A percentile compares a stretch with the other conserved stretches of the same genome.
These are phyloP conservation scores for Castanea sativa DNA, from an alignment of 306 rosid species.

Conservation along the genomic window DNA sequence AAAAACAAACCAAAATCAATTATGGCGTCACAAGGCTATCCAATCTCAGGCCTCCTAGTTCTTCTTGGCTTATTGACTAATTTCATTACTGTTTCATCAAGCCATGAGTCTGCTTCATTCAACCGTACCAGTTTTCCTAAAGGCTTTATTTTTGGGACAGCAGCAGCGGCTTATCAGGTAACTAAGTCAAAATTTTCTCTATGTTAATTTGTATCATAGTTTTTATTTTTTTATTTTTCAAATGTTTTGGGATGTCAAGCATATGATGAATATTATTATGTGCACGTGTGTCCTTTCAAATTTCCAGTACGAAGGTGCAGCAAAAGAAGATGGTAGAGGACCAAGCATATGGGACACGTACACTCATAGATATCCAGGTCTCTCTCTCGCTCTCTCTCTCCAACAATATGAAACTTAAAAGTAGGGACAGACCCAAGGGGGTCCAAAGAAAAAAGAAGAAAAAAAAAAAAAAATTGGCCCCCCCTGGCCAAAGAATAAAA, in stretches of 20 bases:
- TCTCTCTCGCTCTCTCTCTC: background rate
- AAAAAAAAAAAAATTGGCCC: no score
- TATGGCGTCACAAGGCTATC: background rate
- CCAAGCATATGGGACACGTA: background rate
- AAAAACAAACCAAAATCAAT: no score
- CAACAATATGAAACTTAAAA: no score
- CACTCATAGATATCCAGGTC: background rate
- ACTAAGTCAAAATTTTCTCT: no score
- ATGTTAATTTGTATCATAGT: background rate
- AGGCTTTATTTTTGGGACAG: background rate
- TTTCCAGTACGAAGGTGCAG: background rate
- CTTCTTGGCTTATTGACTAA: background rate
- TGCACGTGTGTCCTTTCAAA: background rate
- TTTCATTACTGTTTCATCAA: no score
- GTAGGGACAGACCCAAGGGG: no score
- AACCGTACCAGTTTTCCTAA: background rate
- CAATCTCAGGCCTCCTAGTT: background rate
- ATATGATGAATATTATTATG: background rate
- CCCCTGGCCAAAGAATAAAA: no score
- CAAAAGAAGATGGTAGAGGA: background rate
- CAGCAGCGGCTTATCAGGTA: background rate
- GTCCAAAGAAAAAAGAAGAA: no score
- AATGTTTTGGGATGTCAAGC: background rate
- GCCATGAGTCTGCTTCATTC: background rate
- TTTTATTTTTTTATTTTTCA: background rate